phyloP scores from a whole-genome alignment of 495 filamentous ascomycete genomes.

The Penicillium fimorum region DNA sequence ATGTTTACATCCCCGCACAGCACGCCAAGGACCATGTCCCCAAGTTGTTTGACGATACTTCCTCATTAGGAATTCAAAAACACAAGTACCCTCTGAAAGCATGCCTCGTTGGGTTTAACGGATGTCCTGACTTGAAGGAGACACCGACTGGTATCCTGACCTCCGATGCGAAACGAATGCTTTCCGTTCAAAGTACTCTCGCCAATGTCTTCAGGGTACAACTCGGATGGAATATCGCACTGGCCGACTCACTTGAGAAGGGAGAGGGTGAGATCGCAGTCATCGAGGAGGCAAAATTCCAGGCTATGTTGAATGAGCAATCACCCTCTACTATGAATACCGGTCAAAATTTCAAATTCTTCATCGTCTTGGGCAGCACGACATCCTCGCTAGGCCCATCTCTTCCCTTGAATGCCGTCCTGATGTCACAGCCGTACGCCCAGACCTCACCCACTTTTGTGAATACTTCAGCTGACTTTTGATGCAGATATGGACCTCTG shows the following conservation, averaged over 20 bases:
- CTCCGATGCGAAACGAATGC: conserved; percentile 22
- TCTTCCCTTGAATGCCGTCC: conserved; percentile 8
- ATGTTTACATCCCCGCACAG: conserved; percentile 48
- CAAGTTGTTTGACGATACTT: neutral
- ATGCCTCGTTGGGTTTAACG: conserved; percentile 23
- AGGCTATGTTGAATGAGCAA: neutral
- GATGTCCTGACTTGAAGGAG: conserved; percentile 21
- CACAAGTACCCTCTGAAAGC: neutral
- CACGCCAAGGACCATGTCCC: conserved; percentile 10
- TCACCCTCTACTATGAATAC: neutral
- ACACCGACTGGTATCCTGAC: conserved; percentile 22
- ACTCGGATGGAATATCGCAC: conserved; percentile 9
- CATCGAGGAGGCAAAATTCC: conserved; percentile 17
- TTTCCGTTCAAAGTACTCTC: conserved; percentile 22
- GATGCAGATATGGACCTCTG: conserved; percentile 16
- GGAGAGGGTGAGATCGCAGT: conserved; percentile 17
- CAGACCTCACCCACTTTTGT: neutral
- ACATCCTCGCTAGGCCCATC: neutral
- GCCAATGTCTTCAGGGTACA: conserved; percentile 10
- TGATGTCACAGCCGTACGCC: conserved; percentile 21
- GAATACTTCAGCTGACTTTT: neutral
- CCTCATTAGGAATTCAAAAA: neutral
- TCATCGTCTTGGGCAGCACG: conserved; percentile 18
- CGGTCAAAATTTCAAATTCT: conserved; percentile 10
- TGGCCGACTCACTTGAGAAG: conserved; percentile 11